Evolutionary conservation across 2,329 filamentous ascomycete genomes (phyloP).

Genomic region (Cytospora paraplurivora): DNA sequence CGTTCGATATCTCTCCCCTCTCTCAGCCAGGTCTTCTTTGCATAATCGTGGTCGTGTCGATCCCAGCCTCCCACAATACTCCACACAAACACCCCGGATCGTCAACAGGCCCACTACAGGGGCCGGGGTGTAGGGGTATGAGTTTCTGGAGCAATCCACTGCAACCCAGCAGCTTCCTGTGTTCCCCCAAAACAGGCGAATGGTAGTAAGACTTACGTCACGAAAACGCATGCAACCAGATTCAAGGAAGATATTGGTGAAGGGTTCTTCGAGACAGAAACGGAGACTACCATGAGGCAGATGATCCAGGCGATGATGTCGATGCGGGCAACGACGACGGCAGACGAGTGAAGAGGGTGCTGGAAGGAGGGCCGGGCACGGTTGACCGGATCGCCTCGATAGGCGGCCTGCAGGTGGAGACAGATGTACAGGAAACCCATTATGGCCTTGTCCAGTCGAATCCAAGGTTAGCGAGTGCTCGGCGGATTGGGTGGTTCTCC

Average conservation of each 20-base stretch:
- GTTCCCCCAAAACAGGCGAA: background rate
- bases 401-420: constrained; percentile 37
- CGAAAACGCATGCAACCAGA: constrained; percentile 34
- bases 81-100: constrained; percentile 26
- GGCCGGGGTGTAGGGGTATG: background rate
- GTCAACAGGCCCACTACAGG: constrained; percentile 16
- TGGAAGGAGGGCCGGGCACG: constrained; percentile 31
- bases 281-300: constrained; percentile 34
- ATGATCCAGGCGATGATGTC: constrained; percentile 36
- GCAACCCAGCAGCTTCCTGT: constrained; percentile 3
- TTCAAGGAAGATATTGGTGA: constrained; percentile 31
- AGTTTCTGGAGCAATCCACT: background rate
- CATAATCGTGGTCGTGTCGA: background rate
- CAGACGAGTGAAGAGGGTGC: constrained; percentile 38
- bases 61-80: constrained; percentile 16
- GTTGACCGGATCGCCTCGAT: constrained; percentile 31
- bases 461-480: constrained; percentile 14
- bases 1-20: background rate
- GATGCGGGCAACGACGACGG: constrained; percentile 36
- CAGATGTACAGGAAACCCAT: constrained; percentile 37
- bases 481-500: background rate
- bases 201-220: constrained; percentile 31
- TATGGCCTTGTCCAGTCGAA: constrained; percentile 32
- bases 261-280: constrained; percentile 29
- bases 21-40: background rate